Conservation (phyloP, 352 stramenopile genomes). For the Blastocystis sp. region DNA sequence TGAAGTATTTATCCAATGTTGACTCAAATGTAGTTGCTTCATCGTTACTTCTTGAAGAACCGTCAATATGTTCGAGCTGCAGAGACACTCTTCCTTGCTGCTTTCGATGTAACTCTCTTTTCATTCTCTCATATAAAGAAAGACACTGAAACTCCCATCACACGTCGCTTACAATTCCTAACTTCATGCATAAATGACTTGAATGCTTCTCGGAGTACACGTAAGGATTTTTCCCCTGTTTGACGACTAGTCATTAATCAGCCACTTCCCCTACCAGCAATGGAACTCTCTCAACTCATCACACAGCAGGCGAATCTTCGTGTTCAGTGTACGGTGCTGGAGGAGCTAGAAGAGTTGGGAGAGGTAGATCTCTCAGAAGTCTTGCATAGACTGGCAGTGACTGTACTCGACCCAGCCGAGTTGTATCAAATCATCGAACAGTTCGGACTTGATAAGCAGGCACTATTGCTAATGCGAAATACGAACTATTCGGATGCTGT, state of each 20-base stretch:
- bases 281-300: not conserved
- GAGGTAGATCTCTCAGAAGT: not conserved
- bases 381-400: not conserved
- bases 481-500: not conserved
- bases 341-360: not conserved
- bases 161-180: constrained; percentile 2
- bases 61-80: constrained; percentile 21
- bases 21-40: not conserved
- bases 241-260: not conserved
- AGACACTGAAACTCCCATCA: not conserved
- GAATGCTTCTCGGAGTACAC: not conserved
- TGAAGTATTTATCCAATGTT: not conserved
- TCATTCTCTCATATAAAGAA: not conserved
- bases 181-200: constrained; percentile 57
- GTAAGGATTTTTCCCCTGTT: not conserved
- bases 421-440: constrained; percentile 1
- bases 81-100: constrained; percentile 14
- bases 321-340: not conserved
- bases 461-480: not conserved
- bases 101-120: not conserved
- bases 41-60: constrained; percentile 61
- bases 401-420: constrained; percentile 8
- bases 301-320: not conserved
- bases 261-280: not conserved
- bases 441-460: not conserved